Evolutionary conservation across 2,329 filamentous ascomycete genomes (phyloP).

Genomic region (Aspergillus ochraceoroseus): DNA sequence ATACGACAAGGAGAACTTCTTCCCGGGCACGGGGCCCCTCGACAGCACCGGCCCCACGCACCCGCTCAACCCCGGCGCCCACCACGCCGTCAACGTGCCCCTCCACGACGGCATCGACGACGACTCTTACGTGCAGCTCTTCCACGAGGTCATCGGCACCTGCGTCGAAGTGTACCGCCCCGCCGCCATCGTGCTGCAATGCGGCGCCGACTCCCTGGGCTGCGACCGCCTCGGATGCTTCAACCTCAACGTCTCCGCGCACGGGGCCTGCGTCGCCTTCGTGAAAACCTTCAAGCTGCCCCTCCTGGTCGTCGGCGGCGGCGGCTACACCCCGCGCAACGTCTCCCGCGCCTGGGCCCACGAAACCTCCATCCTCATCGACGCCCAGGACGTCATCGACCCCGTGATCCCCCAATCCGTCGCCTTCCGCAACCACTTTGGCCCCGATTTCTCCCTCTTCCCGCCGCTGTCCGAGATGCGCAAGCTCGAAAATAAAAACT

Average conservation of each 20-base stretch:
- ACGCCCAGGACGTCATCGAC: slow-evolving; percentile 64
- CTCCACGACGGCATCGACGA: slow-evolving; percentile 88
- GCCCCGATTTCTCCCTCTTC: slow-evolving; percentile 79
- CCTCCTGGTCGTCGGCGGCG: slow-evolving; percentile 85
- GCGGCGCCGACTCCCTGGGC: slow-evolving; percentile 88
- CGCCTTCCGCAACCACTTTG: slow-evolving; percentile 83
- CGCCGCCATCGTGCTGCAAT: slow-evolving; percentile 86
- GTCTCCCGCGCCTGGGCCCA: slow-evolving; percentile 96
- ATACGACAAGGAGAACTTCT: slow-evolving; percentile 79
- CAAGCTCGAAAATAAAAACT: slow-evolving; percentile 70
- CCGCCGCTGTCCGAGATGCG: slow-evolving; percentile 72
- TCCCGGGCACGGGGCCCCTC: slow-evolving; percentile 83
- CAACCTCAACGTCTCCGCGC: slow-evolving; percentile 92
- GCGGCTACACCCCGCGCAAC: slow-evolving; percentile 93
- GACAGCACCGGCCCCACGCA: slow-evolving; percentile 79
- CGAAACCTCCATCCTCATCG: slow-evolving; percentile 86
- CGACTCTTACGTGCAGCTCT: slow-evolving; percentile 79
- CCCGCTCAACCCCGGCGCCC: slow-evolving; percentile 78
- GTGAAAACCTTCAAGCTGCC: slow-evolving; percentile 78
- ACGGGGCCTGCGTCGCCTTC: slow-evolving; percentile 84
- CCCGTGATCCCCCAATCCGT: slow-evolving; percentile 72
- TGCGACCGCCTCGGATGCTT: slow-evolving; percentile 92
- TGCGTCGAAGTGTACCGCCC: slow-evolving; percentile 82
- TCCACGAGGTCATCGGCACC: slow-evolving; percentile 71
- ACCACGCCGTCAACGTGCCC: slow-evolving; percentile 86